Evolutionary conservation across 208 protist genomes (phyloP).

Genomic region (Spongospora subterranea): DNA sequence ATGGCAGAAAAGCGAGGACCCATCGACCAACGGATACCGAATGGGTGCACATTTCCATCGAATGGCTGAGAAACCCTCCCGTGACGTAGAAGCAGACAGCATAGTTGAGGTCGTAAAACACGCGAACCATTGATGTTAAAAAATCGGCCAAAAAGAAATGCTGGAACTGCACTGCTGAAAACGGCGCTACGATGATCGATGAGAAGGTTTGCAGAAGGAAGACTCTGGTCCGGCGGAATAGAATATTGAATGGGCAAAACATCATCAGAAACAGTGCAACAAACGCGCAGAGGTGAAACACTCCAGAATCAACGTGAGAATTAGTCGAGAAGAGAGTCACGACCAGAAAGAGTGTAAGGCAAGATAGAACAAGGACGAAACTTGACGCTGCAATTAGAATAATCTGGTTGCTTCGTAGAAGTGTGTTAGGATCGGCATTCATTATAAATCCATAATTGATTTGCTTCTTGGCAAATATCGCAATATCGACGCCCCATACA

Average conservation of each 20-base stretch:
- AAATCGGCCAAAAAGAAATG: slow-evolving; percentile 37
- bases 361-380: slow-evolving; percentile 42
- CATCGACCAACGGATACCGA: neutral
- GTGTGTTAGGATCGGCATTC: neutral
- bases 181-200: slow-evolving; percentile 10
- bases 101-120: slow-evolving; percentile 53
- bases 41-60: neutral
- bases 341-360: neutral
- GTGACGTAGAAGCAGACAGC: slow-evolving; percentile 17
- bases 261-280: neutral
- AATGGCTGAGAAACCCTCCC: neutral
- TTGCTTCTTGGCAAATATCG: neutral
- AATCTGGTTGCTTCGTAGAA: slow-evolving; percentile 38
- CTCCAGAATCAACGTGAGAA: neutral
- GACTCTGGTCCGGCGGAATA: neutral
- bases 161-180: neutral
- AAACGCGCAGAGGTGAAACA: neutral
- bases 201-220: slow-evolving; percentile 9
- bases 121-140: slow-evolving; percentile 20
- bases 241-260: slow-evolving; percentile 46
- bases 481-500: slow-evolving; percentile 33
- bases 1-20: slow-evolving; percentile 25
- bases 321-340: neutral
- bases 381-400: slow-evolving; percentile 17
- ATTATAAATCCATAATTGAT: slow-evolving; percentile 51